Percentiles rank a stretch among this genome's conserved stretches.
Evolutionary conservation across 257 asterid species (phyloP).

Genomic region (Ehretia macrophylla): DNA sequence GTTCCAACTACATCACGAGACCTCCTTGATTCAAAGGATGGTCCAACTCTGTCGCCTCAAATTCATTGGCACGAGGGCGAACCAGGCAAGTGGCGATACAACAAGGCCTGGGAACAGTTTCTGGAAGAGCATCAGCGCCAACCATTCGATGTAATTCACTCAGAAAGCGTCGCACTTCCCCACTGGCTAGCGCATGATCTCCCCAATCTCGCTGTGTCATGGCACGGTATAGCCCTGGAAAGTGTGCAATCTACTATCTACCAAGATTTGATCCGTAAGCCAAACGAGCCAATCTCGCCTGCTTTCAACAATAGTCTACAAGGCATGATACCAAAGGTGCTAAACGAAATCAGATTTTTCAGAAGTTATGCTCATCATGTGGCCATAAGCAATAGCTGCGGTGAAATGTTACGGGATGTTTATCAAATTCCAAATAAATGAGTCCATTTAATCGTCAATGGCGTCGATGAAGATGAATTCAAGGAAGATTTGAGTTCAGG

Average conservation of each 20-base stretch:
- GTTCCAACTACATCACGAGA: slow-evolving; percentile 9
- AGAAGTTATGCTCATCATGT: slow-evolving; percentile 74
- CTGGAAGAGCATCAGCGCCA: slow-evolving; percentile 37
- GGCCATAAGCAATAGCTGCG: slow-evolving; percentile 85
- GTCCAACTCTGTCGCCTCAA: slow-evolving; percentile 24
- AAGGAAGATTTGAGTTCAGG: slow-evolving; percentile 38
- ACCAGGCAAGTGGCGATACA: slow-evolving; percentile 64
- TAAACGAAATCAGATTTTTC: slow-evolving; percentile 76
- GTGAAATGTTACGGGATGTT: slow-evolving; percentile 80
- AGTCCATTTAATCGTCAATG: slow-evolving; percentile 82
- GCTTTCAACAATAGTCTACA: slow-evolving; percentile 50
- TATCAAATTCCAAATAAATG: slow-evolving; percentile 65
- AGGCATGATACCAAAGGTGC: slow-evolving; percentile 62
- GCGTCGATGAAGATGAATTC: slow-evolving; percentile 62
- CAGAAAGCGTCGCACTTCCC: slow-evolving; percentile 86
- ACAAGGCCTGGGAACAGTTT: slow-evolving; percentile 75
- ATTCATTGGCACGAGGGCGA: slow-evolving; percentile 81
- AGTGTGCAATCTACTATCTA: slow-evolving; percentile 75
- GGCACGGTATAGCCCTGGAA: slow-evolving; percentile 95
- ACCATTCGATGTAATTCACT: slow-evolving; percentile 66
- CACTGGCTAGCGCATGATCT: slow-evolving; percentile 46
- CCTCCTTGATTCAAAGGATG: no score
- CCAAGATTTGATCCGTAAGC: slow-evolving; percentile 56
- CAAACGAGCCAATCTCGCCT: slow-evolving; percentile 45
- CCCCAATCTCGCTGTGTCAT: slow-evolving; percentile 66